A percentile compares a stretch with the other conserved stretches of the same genome.
Evolutionary conservation across 148 eudicot genomes (phyloP).

Genomic region (Talinum fruticosum): DNA sequence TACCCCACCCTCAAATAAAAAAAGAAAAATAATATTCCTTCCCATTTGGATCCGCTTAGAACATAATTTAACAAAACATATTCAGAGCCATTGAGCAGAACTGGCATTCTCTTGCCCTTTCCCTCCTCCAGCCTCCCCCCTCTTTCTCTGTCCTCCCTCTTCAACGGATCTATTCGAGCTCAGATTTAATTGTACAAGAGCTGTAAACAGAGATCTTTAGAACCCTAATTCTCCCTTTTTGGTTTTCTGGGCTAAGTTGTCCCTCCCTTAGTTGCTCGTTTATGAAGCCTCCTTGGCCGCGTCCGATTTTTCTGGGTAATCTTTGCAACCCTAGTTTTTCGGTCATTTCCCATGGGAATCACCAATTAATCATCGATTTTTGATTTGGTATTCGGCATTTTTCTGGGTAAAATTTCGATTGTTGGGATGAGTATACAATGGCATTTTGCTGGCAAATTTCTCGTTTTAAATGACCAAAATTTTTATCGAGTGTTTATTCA

Average conservation of each 20-base stretch:
- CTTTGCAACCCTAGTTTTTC: slow-evolving; percentile 19
- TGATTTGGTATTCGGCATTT: slow-evolving; percentile 22
- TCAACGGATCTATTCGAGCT: slow-evolving; percentile 19
- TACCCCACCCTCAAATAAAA: neutral
- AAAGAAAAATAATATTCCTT: slow-evolving; percentile 15
- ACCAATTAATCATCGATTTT: neutral
- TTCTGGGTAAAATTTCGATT: slow-evolving; percentile 14
- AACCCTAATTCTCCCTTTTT: slow-evolving; percentile 10
- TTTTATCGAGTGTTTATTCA: slow-evolving; percentile 1
- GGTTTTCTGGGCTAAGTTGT: neutral
- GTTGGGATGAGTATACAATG: neutral
- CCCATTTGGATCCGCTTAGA: slow-evolving; percentile 7
- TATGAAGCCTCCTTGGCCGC: slow-evolving; percentile 59
- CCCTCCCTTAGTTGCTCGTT: slow-evolving; percentile 26
- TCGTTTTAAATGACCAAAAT: neutral
- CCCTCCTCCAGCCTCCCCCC: neutral
- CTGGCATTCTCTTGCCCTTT: slow-evolving; percentile 23
- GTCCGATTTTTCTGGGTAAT: slow-evolving; percentile 40
- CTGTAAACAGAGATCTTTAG: slow-evolving; percentile 19
- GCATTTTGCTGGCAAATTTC: slow-evolving; percentile 10
- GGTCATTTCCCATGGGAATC: slow-evolving; percentile 4
- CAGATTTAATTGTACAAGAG: slow-evolving; percentile 21
- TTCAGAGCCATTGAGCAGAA: slow-evolving; percentile 21
- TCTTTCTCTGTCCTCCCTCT: slow-evolving; percentile 6
- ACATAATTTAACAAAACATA: neutral